Conservation (phyloP, 192 early-diverging fungal genomes). For the Linnemannia zychae region DNA sequence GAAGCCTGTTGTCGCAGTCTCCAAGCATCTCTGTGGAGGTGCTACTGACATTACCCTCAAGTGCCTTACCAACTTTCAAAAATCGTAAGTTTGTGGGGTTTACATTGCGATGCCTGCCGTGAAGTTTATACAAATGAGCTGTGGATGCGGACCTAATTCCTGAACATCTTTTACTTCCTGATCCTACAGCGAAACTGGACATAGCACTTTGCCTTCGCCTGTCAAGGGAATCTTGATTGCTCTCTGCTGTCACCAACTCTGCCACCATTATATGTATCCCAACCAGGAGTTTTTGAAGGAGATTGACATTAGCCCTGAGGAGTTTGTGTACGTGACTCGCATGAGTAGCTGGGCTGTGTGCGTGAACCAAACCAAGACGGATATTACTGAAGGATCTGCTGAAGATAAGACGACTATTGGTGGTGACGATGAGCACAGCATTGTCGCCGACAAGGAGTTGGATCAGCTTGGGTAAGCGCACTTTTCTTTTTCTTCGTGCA, state of each 20-base stretch:
- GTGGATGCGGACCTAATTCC: neutral
- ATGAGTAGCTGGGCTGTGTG: conserved; percentile 88
- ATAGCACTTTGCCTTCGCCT: conserved; percentile 46
- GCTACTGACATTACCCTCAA: conserved; percentile 90
- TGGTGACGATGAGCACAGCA: conserved; percentile 49
- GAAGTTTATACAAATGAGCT: neutral
- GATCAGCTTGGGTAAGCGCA: conserved; percentile 60
- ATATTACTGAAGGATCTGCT: conserved; percentile 28
- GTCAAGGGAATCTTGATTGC: conserved; percentile 85
- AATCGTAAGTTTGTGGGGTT: conserved; percentile 22
- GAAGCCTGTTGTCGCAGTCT: conserved; percentile 77
- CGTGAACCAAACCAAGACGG: conserved; percentile 54
- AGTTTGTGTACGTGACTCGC: conserved; percentile 74
- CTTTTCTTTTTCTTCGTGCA: neutral
- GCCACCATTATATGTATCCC: conserved; percentile 79
- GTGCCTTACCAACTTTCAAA: conserved; percentile 68
- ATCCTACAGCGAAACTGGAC: conserved; percentile 8
- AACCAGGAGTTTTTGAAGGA: conserved; percentile 73
- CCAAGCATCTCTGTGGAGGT: conserved; percentile 93
- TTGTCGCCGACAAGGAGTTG: conserved; percentile 48
- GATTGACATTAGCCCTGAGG: conserved; percentile 61
- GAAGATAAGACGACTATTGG: conserved; percentile 40
- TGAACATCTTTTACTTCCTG: neutral
- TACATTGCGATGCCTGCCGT: neutral
- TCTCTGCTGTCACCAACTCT: conserved; percentile 91